Evolutionary conservation across 495 filamentous ascomycete genomes (phyloP).

Genomic region (Podospora pseudopauciseta): DNA sequence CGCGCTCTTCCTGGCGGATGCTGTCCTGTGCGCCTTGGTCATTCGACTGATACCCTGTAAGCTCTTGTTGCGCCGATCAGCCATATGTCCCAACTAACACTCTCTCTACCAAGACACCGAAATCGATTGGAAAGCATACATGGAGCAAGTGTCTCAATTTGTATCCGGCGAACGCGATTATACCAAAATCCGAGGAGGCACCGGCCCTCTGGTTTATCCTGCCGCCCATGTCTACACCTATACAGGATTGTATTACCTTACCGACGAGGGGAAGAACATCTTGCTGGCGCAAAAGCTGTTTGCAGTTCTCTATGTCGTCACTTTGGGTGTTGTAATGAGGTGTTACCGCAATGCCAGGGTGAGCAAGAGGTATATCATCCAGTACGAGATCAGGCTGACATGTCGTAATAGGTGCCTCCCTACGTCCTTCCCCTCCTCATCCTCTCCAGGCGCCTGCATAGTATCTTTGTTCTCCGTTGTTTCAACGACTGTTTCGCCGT

Average conservation of each 20-base stretch:
- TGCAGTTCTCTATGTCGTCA: conserved; percentile 68
- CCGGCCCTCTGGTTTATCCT: conserved; percentile 91
- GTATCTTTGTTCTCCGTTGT: conserved; percentile 83
- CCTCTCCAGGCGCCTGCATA: conserved; percentile 88
- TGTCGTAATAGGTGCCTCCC: conserved; percentile 63
- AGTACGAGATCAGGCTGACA: conserved; percentile 2
- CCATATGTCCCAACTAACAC: conserved; percentile 1
- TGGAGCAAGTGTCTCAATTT: conserved; percentile 83
- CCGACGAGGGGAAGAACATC: conserved; percentile 72
- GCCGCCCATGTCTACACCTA: conserved; percentile 93
- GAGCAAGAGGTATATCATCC: conserved; percentile 10
- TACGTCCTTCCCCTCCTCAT: conserved; percentile 86
- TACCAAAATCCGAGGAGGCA: conserved; percentile 75
- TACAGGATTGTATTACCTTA: conserved; percentile 71
- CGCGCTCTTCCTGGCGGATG: conserved; percentile 68
- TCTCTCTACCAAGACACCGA: conserved; percentile 71
- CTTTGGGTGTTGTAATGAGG: conserved; percentile 69
- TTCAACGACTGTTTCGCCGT: conserved; percentile 94
- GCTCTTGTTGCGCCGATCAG: conserved; percentile 21
- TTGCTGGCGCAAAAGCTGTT: conserved; percentile 77
- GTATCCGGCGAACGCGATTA: conserved; percentile 85
- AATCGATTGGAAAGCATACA: conserved; percentile 96
- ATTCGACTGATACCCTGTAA: conserved; percentile 87
- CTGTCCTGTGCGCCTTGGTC: conserved; percentile 65
- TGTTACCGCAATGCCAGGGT: conserved; percentile 77